Evolutionary conservation across 192 early-diverging fungal genomes (phyloP), one percentile per base, ranked within the genome.

Genomic region (Coemansia nantahalensis): DNA sequence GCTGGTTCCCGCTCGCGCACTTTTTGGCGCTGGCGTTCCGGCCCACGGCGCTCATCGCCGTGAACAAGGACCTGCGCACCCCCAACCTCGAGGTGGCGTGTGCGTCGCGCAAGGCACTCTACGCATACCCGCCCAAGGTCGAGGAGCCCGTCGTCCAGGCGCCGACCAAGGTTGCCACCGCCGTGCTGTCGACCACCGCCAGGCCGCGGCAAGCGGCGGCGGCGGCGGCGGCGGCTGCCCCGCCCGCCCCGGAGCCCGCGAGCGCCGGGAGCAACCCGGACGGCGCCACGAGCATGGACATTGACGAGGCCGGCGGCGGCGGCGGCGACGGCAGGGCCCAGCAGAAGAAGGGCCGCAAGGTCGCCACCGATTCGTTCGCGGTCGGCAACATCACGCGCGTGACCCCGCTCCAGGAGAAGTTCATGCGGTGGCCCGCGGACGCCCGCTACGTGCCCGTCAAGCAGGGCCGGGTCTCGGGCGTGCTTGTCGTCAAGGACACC

Each of bases 1-100:
- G 94, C 83, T 99, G 97, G 97, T 97, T 90, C 79, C 97, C 97
- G 32, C 74, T 98, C 59, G 87, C 89, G 23, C 97, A 97, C 77
- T 97, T 99, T 66, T 62, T 99, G 51, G 83, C 89, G 45, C 82
- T 99, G 70, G 80, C 95, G 8, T 96, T 99, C 62, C 90, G 85
- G 33, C 95, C 97, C 6, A 99, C 97, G 2, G 92, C 88, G 32
- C 65, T 99, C 32, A 96, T 99, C 75, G 97, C 91, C 8, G 78
- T 99, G 47, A 93, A 95, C 74, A 86, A 85, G 47, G 79, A 95
- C 45, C 72, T 99, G 19, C 65, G 87, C 55, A 81, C 85, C 49
- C 95, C 95, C 23, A 83, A 89, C 74, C 82, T 98, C 45, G 86
- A 90, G 22, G 89, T 88, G 24, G 59, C 83, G 0, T 94, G 91